phyloP scores from a whole-genome alignment of 2,329 filamentous ascomycete species.

The Botrytis medusae region DNA sequence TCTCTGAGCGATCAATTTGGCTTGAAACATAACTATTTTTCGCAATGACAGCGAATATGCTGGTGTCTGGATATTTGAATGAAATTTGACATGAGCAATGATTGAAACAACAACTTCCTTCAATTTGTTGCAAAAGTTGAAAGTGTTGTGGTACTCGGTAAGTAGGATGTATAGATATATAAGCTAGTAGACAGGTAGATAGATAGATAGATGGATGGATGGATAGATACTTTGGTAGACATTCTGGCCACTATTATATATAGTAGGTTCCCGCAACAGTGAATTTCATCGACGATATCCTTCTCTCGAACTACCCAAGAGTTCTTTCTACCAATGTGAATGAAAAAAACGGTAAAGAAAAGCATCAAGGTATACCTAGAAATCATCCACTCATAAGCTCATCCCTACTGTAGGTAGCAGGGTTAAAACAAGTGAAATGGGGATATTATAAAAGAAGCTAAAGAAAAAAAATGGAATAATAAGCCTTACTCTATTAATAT shows the following conservation, averaged over 20 bases:
- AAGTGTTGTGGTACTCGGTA: not conserved
- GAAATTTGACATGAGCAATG: not conserved
- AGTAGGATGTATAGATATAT: not conserved
- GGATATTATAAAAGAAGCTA: not conserved
- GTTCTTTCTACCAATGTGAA: not conserved
- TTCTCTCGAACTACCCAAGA: not conserved
- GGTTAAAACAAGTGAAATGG: not conserved
- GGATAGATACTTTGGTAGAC: not conserved
- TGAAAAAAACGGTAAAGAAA: not conserved
- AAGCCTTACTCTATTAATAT: not conserved
- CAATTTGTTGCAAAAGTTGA: not conserved
- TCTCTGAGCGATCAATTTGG: not conserved
- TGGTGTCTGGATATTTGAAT: not conserved
- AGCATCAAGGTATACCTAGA: not conserved
- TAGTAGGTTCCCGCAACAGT: not conserved
- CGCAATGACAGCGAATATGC: not conserved
- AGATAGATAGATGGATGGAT: not conserved
- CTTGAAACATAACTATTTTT: not conserved
- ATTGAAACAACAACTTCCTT: not conserved
- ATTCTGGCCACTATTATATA: not conserved
- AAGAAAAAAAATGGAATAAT: not conserved
- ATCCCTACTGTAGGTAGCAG: not conserved
- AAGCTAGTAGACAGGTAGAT: not conserved
- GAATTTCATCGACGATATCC: not conserved
- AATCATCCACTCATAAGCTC: not conserved